phyloP scores from a whole-genome alignment of 73 alveolate species.

The Stentor roeselii region DNA sequence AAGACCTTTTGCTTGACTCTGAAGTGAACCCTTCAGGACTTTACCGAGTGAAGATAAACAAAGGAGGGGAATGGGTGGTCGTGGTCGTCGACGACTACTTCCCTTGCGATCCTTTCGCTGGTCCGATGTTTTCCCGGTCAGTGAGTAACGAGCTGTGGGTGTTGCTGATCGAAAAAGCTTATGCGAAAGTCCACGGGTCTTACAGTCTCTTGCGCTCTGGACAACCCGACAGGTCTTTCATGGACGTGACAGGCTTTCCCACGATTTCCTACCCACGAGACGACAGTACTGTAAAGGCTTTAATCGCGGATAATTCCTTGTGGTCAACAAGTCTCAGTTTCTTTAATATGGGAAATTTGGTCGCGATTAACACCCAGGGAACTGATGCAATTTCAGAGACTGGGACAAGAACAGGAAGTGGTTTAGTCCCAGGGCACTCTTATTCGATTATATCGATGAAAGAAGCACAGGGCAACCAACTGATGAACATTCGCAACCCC shows the following conservation, averaged over 20 bases:
- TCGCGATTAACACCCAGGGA: conserved; percentile 48
- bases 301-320: not conserved
- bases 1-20: not conserved
- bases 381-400: not conserved
- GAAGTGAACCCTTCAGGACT: not conserved
- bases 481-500: conserved; percentile 79
- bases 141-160: conserved; percentile 69
- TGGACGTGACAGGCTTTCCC: conserved; percentile 84
- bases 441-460: conserved; percentile 60
- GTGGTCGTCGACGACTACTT: conserved; percentile 72
- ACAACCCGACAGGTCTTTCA: conserved; percentile 60
- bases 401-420: conserved; percentile 38
- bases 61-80: conserved; percentile 67
- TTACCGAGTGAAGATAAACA: conserved; percentile 45
- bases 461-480: conserved; percentile 45
- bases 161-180: conserved; percentile 83
- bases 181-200: conserved; percentile 86
- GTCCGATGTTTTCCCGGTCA: not conserved
- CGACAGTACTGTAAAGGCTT: not conserved
- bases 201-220: conserved; percentile 73
- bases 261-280: conserved; percentile 6
- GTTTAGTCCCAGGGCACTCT: conserved; percentile 74
- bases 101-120: conserved; percentile 60
- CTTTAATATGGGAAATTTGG: not conserved
- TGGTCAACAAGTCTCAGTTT: not conserved